Percentiles rank a stretch among this genome's conserved stretches.
Evolutionary conservation across 805 yeast species (phyloP).

Genomic region (Vanderwaltozyma tropicalis): DNA sequence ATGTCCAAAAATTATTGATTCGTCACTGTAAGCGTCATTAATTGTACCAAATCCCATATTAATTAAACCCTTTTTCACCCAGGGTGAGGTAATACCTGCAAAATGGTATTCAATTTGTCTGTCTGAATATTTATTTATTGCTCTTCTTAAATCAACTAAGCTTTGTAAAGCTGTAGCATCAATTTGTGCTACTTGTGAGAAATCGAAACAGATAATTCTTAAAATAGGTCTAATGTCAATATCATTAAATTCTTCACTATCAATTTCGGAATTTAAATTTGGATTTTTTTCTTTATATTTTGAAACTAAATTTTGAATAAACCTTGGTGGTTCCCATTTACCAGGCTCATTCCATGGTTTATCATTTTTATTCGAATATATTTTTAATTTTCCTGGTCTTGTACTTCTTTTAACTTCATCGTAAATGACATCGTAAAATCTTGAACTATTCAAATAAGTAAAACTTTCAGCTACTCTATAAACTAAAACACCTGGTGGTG

Average conservation of each 20-base stretch:
- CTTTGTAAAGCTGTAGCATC: conserved; percentile 78
- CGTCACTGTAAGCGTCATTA: conserved; percentile 30
- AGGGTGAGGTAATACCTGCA: conserved; percentile 72
- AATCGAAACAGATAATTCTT: conserved; percentile 68
- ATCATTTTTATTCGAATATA: conserved; percentile 32
- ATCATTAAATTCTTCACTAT: background rate
- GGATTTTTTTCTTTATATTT: conserved; percentile 17
- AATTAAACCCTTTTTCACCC: conserved; percentile 72
- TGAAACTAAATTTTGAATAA: conserved; percentile 8
- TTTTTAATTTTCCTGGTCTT: conserved; percentile 43
- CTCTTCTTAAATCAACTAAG: conserved; percentile 63
- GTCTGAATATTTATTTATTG: conserved; percentile 64
- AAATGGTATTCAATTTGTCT: conserved; percentile 84
- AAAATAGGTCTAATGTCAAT: conserved; percentile 54
- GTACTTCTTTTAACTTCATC: conserved; percentile 57
- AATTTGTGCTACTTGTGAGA: conserved; percentile 60
- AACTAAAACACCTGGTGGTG: conserved; percentile 86
- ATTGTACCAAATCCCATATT: conserved; percentile 69
- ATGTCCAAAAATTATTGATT: conserved; percentile 26
- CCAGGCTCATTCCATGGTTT: conserved; percentile 93
- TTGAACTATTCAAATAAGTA: conserved; percentile 70
- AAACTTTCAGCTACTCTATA: conserved; percentile 75
- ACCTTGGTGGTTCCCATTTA: conserved; percentile 32
- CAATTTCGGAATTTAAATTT: too few species aligned
- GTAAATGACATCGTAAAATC: conserved; percentile 56